Evolutionary conservation across 257 asterid species (phyloP).

Genomic region (Plantago major): DNA sequence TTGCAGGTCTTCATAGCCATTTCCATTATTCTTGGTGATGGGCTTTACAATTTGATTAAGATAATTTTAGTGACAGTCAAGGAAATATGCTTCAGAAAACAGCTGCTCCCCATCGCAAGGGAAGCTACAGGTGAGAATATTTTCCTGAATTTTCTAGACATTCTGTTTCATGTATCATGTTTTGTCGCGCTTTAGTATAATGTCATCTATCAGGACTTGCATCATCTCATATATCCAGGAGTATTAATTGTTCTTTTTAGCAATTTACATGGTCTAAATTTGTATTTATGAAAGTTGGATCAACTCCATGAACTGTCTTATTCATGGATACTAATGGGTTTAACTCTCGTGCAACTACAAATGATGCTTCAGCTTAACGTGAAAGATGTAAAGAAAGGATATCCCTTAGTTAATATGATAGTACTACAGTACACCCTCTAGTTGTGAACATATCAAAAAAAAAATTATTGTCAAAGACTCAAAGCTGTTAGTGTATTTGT

Average conservation of each 20-base stretch:
- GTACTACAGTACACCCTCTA: not conserved
- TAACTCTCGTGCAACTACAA: slow-evolving; percentile 11
- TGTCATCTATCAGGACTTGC: not conserved
- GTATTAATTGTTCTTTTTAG: not conserved
- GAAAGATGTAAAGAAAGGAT: not conserved
- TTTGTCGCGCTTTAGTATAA: slow-evolving; percentile 3
- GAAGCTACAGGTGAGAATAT: slow-evolving; percentile 50
- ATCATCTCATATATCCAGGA: not conserved
- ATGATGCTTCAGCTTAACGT: slow-evolving; percentile 1
- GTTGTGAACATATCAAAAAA: not conserved
- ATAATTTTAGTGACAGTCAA: slow-evolving; percentile 56
- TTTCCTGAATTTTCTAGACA: slow-evolving; percentile 14
- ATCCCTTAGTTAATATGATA: not conserved
- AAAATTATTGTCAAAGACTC: no score
- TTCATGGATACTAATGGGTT: not conserved
- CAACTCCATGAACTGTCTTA: not conserved
- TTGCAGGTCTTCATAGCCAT: slow-evolving; percentile 85
- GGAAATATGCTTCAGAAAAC: slow-evolving; percentile 49
- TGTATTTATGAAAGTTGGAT: not conserved
- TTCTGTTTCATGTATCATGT: not conserved
- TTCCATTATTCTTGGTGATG: slow-evolving; percentile 88
- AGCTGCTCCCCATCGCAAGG: slow-evolving; percentile 45
- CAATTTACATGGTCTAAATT: not conserved
- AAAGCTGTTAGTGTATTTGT: no score
- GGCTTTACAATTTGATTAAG: slow-evolving; percentile 86